These are phyloP conservation scores for Fraxinus floribunda DNA, from an alignment of 305 asterid genomes.

Conservation along the genomic window DNA sequence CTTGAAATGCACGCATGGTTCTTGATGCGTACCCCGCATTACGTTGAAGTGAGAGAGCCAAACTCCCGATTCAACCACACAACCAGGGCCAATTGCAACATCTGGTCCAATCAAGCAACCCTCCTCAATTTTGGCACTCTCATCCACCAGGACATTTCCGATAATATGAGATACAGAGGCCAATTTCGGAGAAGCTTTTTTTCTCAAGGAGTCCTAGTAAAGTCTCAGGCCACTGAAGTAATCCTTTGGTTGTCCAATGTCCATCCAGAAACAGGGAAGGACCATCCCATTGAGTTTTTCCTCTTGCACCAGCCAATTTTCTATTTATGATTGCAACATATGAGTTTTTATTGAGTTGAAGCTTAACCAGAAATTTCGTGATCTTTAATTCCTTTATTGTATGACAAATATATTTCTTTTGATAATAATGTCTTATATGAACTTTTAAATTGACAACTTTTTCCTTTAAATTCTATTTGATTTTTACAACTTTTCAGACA, in stretches of 20 bases:
- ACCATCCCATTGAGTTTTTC: neutral
- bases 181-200: too few relatives aligned
- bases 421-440: neutral
- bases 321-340: neutral
- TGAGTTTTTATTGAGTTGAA: neutral
- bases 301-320: neutral
- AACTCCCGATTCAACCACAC: too few relatives aligned
- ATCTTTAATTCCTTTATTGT: neutral
- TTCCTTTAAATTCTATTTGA: neutral
- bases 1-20: neutral
- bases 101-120: neutral
- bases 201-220: neutral
- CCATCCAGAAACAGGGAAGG: neutral
- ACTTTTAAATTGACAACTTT: neutral
- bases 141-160: neutral
- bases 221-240: neutral
- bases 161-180: neutral
- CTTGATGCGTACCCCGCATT: neutral
- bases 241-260: neutral
- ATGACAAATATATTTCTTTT: constrained; percentile 5
- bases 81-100: too few relatives aligned
- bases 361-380: neutral
- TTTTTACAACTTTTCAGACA: constrained; percentile 1
- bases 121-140: neutral
- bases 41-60: too few relatives aligned